Percentiles rank a stretch among this genome's conserved stretches.
Evolutionary conservation across 768 basidiomycete genomes (phyloP).

Genomic region (Auricularia sp.): DNA sequence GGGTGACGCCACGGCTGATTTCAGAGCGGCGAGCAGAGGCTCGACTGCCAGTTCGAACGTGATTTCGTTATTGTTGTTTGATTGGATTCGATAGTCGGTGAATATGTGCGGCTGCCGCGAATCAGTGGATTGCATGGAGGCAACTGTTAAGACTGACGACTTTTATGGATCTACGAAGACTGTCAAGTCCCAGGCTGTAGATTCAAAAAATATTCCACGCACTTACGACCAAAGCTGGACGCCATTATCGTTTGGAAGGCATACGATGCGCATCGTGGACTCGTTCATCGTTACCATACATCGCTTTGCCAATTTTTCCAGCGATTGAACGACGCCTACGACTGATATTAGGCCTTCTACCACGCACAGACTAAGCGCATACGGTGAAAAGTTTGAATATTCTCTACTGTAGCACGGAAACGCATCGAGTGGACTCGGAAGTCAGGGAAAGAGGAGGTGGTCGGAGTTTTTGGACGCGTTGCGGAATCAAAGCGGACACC

Average conservation of each 20-base stretch:
- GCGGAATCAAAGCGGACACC: too few relatives aligned
- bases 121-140: conserved; percentile 46
- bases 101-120: conserved; percentile 41
- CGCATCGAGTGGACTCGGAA: conserved; percentile 32
- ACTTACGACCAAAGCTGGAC: conserved; percentile 79
- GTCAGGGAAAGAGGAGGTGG: too few relatives aligned
- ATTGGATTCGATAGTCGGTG: conserved; percentile 73
- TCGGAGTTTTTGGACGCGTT: too few relatives aligned
- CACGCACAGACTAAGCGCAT: conserved; percentile 11
- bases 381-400: conserved; percentile 49
- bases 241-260: conserved; percentile 72
- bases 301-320: conserved; percentile 77
- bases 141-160: conserved; percentile 5
- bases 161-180: conserved; percentile 13
- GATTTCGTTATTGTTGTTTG: conserved; percentile 75
- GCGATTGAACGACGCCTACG: conserved; percentile 65
- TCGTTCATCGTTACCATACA: conserved; percentile 75
- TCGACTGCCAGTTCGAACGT: conserved; percentile 64
- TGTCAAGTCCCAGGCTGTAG: not conserved
- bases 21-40: conserved; percentile 64
- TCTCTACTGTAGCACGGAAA: conserved; percentile 49
- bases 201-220: not conserved
- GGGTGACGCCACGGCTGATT: conserved; percentile 37
- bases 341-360: not conserved
- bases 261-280: conserved; percentile 69